Evolutionary conservation across 1,139 yeast genomes (phyloP).

Genomic region (Pneumocystis carinii): DNA sequence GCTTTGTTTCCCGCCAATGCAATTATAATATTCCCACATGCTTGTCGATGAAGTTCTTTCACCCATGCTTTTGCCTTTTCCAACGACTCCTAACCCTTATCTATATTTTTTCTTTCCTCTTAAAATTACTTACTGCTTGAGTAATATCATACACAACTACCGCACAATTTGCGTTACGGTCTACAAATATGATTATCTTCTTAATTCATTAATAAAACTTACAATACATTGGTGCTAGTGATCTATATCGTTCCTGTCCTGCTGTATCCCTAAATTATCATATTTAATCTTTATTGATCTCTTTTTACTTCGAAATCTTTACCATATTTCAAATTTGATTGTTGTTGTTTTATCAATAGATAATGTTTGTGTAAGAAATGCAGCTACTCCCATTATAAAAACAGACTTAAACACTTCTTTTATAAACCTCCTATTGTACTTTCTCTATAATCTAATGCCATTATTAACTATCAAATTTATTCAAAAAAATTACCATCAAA

Average conservation of each 20-base stretch:
- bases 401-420: neutral
- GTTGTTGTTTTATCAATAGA: slow-evolving; percentile 42
- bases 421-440: slow-evolving; percentile 6
- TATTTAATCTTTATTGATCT: too few species aligned
- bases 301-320: slow-evolving; percentile 6
- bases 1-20: slow-evolving; percentile 73
- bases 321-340: slow-evolving; percentile 34
- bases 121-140: slow-evolving; percentile 26
- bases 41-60: slow-evolving; percentile 83
- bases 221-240: slow-evolving; percentile 76
- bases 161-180: slow-evolving; percentile 77
- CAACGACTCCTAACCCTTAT: slow-evolving; percentile 34
- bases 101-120: neutral
- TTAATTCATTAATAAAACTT: neutral
- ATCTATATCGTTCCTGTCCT: slow-evolving; percentile 82
- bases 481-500: slow-evolving; percentile 36
- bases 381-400: slow-evolving; percentile 48
- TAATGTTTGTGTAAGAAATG: slow-evolving; percentile 83
- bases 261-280: slow-evolving; percentile 63
- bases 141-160: slow-evolving; percentile 68
- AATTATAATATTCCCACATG: slow-evolving; percentile 66
- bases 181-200: neutral
- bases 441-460: slow-evolving; percentile 3
- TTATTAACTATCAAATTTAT: neutral
- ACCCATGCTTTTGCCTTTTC: slow-evolving; percentile 92